These are phyloP conservation scores for cucumber (Cucumis sativus) DNA, from an alignment of 306 rosid species.

Conservation along the genomic window DNA sequence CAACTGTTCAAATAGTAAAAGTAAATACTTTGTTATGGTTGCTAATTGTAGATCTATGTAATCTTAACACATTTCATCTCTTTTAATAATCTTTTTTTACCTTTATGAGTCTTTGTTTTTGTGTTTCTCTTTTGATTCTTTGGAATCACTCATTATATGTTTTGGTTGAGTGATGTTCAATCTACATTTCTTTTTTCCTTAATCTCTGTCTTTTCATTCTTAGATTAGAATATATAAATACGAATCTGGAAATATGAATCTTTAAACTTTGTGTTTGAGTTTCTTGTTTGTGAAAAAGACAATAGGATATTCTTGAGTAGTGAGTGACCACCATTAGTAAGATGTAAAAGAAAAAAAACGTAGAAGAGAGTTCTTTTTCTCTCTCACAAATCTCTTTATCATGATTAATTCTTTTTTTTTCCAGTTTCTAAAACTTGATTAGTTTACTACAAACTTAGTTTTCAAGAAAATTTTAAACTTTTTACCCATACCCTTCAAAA, in stretches of 20 bases:
- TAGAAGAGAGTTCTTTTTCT: too few relatives aligned
- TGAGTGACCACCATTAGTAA: too few relatives aligned
- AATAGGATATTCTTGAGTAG: too few relatives aligned
- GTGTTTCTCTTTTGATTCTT: not conserved
- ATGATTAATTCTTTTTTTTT: too few relatives aligned
- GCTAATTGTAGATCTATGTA: not conserved
- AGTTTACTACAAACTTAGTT: too few relatives aligned
- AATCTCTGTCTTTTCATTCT: not conserved
- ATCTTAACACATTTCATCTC: not conserved
- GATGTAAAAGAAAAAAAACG: too few relatives aligned
- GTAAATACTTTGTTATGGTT: not conserved
- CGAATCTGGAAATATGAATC: not conserved
- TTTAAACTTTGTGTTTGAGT: not conserved
- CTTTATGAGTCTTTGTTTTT: not conserved
- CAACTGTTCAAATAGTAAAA: not conserved
- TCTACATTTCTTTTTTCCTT: not conserved
- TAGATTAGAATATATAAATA: not conserved
- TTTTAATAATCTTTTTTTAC: not conserved
- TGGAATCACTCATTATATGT: not conserved
- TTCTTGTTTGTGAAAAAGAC: too few relatives aligned
- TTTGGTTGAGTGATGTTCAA: not conserved
- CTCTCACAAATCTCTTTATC: too few relatives aligned
- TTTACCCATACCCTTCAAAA: too few relatives aligned
- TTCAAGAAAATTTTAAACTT: too few relatives aligned
- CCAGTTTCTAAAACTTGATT: too few relatives aligned